phyloP scores from a whole-genome alignment of 306 rosid genomes.

The Comarum palustre region DNA sequence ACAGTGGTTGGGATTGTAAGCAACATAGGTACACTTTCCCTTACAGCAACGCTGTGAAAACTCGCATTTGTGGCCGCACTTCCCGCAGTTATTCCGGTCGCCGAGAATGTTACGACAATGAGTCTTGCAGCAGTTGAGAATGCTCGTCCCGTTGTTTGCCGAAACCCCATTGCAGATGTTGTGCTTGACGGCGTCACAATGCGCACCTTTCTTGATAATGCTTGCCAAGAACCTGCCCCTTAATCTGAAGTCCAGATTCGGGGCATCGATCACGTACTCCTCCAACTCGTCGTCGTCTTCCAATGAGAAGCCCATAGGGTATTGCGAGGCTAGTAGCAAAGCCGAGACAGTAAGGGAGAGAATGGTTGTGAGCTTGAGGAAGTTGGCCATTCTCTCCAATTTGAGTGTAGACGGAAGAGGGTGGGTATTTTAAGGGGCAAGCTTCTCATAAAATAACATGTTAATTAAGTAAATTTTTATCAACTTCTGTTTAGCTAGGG shows the following conservation, averaged over 20 bases:
- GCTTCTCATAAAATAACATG: not conserved
- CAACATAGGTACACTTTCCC: constrained; percentile 42
- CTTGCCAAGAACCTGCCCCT: constrained; percentile 48
- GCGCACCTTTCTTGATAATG: constrained; percentile 44
- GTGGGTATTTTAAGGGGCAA: constrained; percentile 10
- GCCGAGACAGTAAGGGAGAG: constrained; percentile 30
- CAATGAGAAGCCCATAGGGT: constrained; percentile 28
- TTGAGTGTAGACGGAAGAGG: constrained; percentile 1
- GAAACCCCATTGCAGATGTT: constrained; percentile 54
- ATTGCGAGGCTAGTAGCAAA: constrained; percentile 20
- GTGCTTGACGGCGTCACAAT: constrained; percentile 24
- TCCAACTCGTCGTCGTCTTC: constrained; percentile 22
- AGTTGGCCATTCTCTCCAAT: constrained; percentile 38
- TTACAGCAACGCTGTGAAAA: constrained; percentile 46
- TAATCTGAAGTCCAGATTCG: constrained; percentile 27
- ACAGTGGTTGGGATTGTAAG: constrained; percentile 37
- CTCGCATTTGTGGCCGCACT: constrained; percentile 55
- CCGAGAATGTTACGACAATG: constrained; percentile 59
- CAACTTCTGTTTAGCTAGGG: not conserved
- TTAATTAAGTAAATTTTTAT: not conserved
- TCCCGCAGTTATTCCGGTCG: constrained; percentile 54
- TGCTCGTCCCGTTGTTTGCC: constrained; percentile 50
- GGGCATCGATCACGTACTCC: constrained; percentile 39
- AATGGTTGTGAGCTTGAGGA: constrained; percentile 41
- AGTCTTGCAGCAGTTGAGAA: constrained; percentile 64